A percentile compares a stretch with the other conserved stretches of the same genome.
Evolutionary conservation across 768 basidiomycete species (phyloP).

Genomic region (Steccherinum ochraceum): DNA sequence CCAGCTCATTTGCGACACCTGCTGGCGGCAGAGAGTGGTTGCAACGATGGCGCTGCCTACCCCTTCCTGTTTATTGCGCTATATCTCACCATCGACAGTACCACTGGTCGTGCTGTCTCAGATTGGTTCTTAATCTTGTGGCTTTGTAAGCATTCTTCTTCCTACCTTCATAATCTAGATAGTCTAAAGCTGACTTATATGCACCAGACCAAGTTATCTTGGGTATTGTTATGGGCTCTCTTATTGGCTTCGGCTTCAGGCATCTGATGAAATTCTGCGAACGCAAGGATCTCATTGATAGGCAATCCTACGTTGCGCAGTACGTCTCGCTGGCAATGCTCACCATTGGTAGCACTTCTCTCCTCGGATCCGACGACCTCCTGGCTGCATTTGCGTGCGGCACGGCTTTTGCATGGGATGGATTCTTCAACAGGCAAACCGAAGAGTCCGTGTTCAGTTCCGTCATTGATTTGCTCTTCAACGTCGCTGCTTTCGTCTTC

Average conservation of each 20-base stretch:
- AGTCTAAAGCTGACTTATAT: slow-evolving; percentile 1
- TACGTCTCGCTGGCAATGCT: slow-evolving; percentile 80
- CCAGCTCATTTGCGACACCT: slow-evolving; percentile 71
- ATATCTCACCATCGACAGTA: slow-evolving; percentile 70
- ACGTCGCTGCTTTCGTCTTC: slow-evolving; percentile 91
- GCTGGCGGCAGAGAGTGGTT: slow-evolving; percentile 74
- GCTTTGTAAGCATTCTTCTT: slow-evolving; percentile 55
- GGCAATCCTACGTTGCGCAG: slow-evolving; percentile 93
- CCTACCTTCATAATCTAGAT: slow-evolving; percentile 2
- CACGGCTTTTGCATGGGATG: slow-evolving; percentile 95
- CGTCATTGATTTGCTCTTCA: slow-evolving; percentile 95
- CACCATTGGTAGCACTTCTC: slow-evolving; percentile 75
- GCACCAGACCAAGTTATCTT: slow-evolving; percentile 63
- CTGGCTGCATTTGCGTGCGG: slow-evolving; percentile 94
- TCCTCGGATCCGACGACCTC: slow-evolving; percentile 90
- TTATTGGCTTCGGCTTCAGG: slow-evolving; percentile 74
- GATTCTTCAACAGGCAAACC: slow-evolving; percentile 88
- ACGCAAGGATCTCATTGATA: slow-evolving; percentile 78
- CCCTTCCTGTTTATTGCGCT: slow-evolving; percentile 89
- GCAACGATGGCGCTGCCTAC: slow-evolving; percentile 96
- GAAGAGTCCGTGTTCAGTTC: slow-evolving; percentile 94
- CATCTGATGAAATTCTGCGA: slow-evolving; percentile 94
- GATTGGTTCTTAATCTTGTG: slow-evolving; percentile 88
- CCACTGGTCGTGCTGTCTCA: slow-evolving; percentile 57
- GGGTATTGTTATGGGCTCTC: slow-evolving; percentile 66